Conservation (phyloP, 306 rosid genomes). For the Cucurbita maxima region DNA sequence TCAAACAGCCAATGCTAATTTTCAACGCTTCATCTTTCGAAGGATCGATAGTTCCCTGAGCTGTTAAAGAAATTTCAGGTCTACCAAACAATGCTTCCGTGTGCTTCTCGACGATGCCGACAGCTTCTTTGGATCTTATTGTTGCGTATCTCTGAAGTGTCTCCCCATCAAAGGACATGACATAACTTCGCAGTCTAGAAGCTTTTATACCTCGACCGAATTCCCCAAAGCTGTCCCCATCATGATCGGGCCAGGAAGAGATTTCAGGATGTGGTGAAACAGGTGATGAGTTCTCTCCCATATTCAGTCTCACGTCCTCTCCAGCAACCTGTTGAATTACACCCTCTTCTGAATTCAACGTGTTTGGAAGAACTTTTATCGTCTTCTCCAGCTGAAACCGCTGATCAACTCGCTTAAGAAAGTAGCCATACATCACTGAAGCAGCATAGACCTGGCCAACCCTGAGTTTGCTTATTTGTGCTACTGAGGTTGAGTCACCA, state of each 20-base stretch:
- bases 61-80: slow-evolving; percentile 55
- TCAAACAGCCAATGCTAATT: slow-evolving; percentile 76
- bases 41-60: slow-evolving; percentile 48
- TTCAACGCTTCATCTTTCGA: slow-evolving; percentile 50
- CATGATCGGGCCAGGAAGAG: slow-evolving; percentile 25
- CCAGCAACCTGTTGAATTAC: slow-evolving; percentile 13
- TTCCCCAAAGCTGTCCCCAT: slow-evolving; percentile 28
- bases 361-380: slow-evolving; percentile 51
- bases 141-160: slow-evolving; percentile 82
- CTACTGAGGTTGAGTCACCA: slow-evolving; percentile 52
- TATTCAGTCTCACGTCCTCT: slow-evolving; percentile 17
- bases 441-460: slow-evolving; percentile 95
- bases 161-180: slow-evolving; percentile 84
- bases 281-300: slow-evolving; percentile 19
- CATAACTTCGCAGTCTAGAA: slow-evolving; percentile 52
- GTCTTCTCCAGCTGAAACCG: slow-evolving; percentile 95
- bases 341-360: slow-evolving; percentile 25
- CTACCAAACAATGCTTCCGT: slow-evolving; percentile 87
- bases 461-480: slow-evolving; percentile 69
- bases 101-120: slow-evolving; percentile 79
- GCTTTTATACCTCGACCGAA: slow-evolving; percentile 26
- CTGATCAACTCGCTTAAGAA: slow-evolving; percentile 82
- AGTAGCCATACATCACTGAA: slow-evolving; percentile 83
- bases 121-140: slow-evolving; percentile 72
- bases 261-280: slow-evolving; percentile 46